phyloP scores from a whole-genome alignment of 345 rosid genomes.

The Odontarrhena argentea region DNA sequence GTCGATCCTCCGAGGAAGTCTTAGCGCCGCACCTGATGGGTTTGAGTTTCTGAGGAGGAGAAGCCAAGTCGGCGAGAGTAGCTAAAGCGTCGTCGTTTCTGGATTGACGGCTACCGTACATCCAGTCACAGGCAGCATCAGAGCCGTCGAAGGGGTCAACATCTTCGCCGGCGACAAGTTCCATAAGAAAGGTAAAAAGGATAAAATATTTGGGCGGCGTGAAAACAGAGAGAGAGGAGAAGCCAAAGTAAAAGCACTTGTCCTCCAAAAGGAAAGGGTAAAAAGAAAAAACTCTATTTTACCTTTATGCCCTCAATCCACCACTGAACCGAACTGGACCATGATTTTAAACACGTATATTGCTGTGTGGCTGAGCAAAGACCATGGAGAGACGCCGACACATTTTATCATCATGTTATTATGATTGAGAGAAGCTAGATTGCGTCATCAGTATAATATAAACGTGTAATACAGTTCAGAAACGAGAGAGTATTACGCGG shows the following conservation, averaged over 20 bases:
- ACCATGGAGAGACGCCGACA: constrained; percentile 19
- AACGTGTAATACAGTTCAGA: constrained; percentile 4
- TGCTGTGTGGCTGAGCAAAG: constrained; percentile 31
- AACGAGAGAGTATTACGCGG: not conserved
- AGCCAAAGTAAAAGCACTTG: constrained; percentile 38
- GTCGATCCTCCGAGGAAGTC: constrained; percentile 35
- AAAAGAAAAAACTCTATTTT: constrained; percentile 21
- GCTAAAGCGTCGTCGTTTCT: constrained; percentile 38
- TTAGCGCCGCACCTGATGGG: constrained; percentile 56
- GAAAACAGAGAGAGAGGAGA: constrained; percentile 16
- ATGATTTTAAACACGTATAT: constrained; percentile 4
- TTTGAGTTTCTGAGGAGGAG: constrained; percentile 66
- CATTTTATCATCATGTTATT: not conserved
- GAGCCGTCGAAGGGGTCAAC: constrained; percentile 46
- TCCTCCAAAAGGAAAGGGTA: constrained; percentile 34
- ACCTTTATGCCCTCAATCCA: constrained; percentile 25
- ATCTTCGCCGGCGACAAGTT: constrained; percentile 56
- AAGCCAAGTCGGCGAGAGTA: constrained; percentile 40
- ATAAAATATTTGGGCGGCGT: constrained; percentile 23
- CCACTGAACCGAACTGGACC: not conserved
- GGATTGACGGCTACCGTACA: constrained; percentile 36
- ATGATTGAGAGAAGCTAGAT: not conserved
- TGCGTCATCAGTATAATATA: not conserved
- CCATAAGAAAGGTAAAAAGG: constrained; percentile 45
- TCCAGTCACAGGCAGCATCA: constrained; percentile 35